A percentile compares a stretch with the other conserved stretches of the same genome.
These are phyloP conservation scores for Trypanosoma congolense DNA, from an alignment of 208 protist species.

Conservation along the genomic window DNA sequence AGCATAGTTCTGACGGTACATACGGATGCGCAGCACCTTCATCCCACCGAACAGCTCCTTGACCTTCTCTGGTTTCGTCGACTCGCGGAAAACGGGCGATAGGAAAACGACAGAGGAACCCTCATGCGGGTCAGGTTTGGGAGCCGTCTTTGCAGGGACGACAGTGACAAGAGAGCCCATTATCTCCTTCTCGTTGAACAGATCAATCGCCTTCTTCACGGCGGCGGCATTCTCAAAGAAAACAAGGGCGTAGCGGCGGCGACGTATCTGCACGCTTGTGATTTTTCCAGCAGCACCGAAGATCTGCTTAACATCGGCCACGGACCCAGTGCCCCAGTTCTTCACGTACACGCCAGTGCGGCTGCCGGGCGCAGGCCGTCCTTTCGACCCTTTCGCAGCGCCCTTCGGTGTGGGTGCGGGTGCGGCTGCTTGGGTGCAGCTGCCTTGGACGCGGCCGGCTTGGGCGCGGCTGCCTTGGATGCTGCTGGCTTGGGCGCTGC, in stretches of 20 bases:
- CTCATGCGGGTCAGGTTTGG: slow-evolving; percentile 68
- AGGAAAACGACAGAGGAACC: slow-evolving; percentile 74
- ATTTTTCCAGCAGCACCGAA: slow-evolving; percentile 65
- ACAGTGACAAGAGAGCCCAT: slow-evolving; percentile 59
- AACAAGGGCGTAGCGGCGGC: slow-evolving; percentile 73
- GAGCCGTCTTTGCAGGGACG: slow-evolving; percentile 62
- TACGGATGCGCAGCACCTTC: slow-evolving; percentile 71
- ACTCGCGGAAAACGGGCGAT: slow-evolving; percentile 76
- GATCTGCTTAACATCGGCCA: slow-evolving; percentile 45
- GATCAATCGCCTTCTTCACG: slow-evolving; percentile 83
- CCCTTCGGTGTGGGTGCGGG: slow-evolving; percentile 16
- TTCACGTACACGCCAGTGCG: slow-evolving; percentile 82
- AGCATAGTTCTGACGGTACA: slow-evolving; percentile 76
- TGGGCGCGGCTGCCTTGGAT: slow-evolving; percentile 26
- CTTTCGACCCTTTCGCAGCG: slow-evolving; percentile 19
- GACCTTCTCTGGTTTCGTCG: slow-evolving; percentile 61
- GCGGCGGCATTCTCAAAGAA: slow-evolving; percentile 80
- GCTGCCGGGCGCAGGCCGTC: slow-evolving; percentile 28
- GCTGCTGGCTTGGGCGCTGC: slow-evolving; percentile 31
- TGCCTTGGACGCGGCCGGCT: slow-evolving; percentile 28
- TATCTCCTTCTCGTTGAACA: slow-evolving; percentile 84
- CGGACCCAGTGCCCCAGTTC: slow-evolving; percentile 76
- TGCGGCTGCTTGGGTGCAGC: slow-evolving; percentile 1
- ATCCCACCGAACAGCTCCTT: slow-evolving; percentile 60
- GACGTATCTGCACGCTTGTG: slow-evolving; percentile 52